Base-by-base conservation (phyloP, 495 filamentous ascomycete species). In the Clohesyomyces aquaticus region DNA sequence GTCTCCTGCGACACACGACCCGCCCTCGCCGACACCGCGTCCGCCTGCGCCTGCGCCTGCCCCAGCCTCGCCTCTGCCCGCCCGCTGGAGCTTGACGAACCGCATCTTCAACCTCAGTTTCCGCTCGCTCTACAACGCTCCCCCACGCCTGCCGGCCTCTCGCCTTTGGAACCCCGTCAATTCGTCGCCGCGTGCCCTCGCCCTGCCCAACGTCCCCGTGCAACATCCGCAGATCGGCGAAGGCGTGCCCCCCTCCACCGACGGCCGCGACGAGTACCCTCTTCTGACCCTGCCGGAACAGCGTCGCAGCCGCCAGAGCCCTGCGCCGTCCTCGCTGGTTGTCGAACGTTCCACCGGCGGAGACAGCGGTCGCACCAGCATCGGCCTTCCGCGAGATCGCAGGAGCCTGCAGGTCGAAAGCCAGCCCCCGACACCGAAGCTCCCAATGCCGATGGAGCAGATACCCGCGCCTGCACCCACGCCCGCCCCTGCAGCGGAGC, bases 221-320 rank as follows among this genome's bases (percentile, higher is more conserved):
- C 55, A 65, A 19, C 54, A 32, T 43, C 51, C 71, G 67, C 26
- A 66, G 59, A 21, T 69, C 65, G 49, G 64, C 69, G 42, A 73
- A 75, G 51, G 71, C 23, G 29, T 22, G 16, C 50, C 49, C 35
- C 21, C 25, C 3, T n/a, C 53, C 6, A 38, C 32, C n/a, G 48
- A 61, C 55, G 29, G 47, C 41, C 76, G 85, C 75, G 85, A 85
- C 77, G 85, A 85, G 47, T 85, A 84, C 67, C 88, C 88, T 16
- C 83, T 91, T 18, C 80, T 91, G 53, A 84, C 85, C 12, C 80
- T 89, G 29, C 83, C 87, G 48, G 87, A 91, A 65, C 83, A 84
- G 65, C 85, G 83, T 46, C 82, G 83, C 68, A 83, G 76, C 62
- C 79, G 86, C 43, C 78, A 78, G 58, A 81, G 81, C 50, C 81